These are phyloP conservation scores for Phialophora verrucosa DNA, from an alignment of 2,329 filamentous ascomycete species.

Conservation along the genomic window DNA sequence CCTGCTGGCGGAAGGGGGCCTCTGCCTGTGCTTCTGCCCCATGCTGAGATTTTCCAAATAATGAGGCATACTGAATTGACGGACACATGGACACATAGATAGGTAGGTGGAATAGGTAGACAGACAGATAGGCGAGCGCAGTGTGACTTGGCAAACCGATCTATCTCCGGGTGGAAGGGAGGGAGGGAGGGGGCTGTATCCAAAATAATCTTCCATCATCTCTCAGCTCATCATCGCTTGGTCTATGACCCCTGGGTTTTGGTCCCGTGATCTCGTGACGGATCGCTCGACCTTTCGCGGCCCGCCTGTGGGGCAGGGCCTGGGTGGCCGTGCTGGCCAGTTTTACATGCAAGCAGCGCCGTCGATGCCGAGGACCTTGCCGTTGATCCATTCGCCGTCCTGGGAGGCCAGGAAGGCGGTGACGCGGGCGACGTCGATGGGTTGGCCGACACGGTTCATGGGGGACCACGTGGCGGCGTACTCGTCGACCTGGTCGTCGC, in stretches of 20 bases:
- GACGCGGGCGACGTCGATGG: constrained; percentile 64
- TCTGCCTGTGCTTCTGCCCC: background rate
- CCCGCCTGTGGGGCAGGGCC: too few species aligned
- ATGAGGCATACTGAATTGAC: background rate
- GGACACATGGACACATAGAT: background rate
- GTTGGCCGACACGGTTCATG: constrained; percentile 63
- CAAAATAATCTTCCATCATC: constrained; percentile 1
- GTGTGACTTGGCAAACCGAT: background rate
- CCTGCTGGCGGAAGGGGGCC: too few species aligned
- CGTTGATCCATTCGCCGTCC: constrained; percentile 64
- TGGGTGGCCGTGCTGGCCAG: background rate
- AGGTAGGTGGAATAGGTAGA: background rate
- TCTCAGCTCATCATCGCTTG: too few species aligned
- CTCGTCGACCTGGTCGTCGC: constrained; percentile 39
- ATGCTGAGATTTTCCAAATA: background rate
- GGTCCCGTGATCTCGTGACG: too few species aligned
- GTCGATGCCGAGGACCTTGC: constrained; percentile 48
- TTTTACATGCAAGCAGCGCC: constrained; percentile 43
- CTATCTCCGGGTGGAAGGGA: background rate
- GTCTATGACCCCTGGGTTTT: too few species aligned
- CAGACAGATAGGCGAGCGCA: background rate
- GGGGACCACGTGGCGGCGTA: constrained; percentile 53
- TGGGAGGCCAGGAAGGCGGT: constrained; percentile 62
- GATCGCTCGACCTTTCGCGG: too few species aligned
- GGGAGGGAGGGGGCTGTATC: background rate